phyloP scores from a whole-genome alignment of 495 filamentous ascomycete species.

The Diplogelasinospora grovesii region DNA sequence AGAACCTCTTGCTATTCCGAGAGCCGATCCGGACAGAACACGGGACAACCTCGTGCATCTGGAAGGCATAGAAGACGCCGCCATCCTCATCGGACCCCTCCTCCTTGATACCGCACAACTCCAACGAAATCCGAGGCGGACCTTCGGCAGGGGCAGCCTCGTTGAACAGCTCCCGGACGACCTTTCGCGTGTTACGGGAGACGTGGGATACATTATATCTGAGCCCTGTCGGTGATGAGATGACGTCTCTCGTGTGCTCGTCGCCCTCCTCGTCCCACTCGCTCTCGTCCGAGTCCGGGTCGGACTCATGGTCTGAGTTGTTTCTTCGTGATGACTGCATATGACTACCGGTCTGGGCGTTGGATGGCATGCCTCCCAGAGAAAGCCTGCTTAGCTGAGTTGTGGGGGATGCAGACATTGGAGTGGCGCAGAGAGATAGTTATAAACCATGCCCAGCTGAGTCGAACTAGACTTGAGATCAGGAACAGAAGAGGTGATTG shows the following conservation, averaged over 20 bases:
- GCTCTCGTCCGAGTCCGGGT: slow-evolving; percentile 20
- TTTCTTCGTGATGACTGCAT: slow-evolving; percentile 15
- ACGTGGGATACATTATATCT: slow-evolving; percentile 27
- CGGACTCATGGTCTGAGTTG: slow-evolving; percentile 4
- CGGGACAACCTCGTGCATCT: slow-evolving; percentile 40
- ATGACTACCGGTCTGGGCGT: slow-evolving; percentile 18
- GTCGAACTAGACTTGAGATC: too few species aligned
- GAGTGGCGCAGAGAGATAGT: neutral
- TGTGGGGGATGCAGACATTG: slow-evolving; percentile 31
- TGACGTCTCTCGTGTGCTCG: slow-evolving; percentile 23
- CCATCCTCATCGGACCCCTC: slow-evolving; percentile 25
- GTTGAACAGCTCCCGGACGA: slow-evolving; percentile 19
- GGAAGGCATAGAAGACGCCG: slow-evolving; percentile 38
- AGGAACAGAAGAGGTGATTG: neutral
- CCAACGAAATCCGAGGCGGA: slow-evolving; percentile 34
- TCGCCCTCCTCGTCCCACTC: slow-evolving; percentile 26
- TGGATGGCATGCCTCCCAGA: slow-evolving; percentile 28
- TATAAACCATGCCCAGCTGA: too few species aligned
- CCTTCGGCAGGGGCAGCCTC: slow-evolving; percentile 9
- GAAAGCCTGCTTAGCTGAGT: slow-evolving; percentile 36
- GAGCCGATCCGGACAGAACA: slow-evolving; percentile 38
- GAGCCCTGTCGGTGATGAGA: slow-evolving; percentile 31
- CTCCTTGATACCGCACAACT: slow-evolving; percentile 32
- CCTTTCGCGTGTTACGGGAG: slow-evolving; percentile 12
- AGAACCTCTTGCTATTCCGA: slow-evolving; percentile 26